A percentile compares a stretch with the other conserved stretches of the same genome.
These are phyloP conservation scores for Zygoascus sp. DNA, from an alignment of 1,139 yeast species.

Conservation along the genomic window DNA sequence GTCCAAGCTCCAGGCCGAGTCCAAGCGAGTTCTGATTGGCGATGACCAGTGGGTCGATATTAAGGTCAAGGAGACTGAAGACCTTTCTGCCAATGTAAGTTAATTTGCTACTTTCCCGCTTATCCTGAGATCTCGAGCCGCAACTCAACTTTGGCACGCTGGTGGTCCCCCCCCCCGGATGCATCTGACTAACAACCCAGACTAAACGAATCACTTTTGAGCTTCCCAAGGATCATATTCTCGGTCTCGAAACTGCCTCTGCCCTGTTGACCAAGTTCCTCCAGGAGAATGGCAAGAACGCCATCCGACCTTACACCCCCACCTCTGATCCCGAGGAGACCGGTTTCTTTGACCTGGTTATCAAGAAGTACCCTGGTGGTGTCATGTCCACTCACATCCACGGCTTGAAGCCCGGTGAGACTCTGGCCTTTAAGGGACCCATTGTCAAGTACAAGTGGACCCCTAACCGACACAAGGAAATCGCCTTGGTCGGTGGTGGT, in stretches of 20 bases:
- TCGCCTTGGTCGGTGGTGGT: constrained; percentile 92
- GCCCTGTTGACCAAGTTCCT: constrained; percentile 68
- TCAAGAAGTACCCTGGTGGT: constrained; percentile 81
- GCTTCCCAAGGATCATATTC: constrained; percentile 62
- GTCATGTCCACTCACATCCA: constrained; percentile 76
- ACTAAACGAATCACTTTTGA: constrained; percentile 66
- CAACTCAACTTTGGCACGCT: too few species aligned
- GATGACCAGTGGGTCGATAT: constrained; percentile 71
- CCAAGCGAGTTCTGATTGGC: constrained; percentile 51
- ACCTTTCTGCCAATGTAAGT: constrained; percentile 44
- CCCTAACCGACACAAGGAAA: constrained; percentile 73
- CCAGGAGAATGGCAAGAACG: constrained; percentile 80
- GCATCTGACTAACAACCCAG: neutral
- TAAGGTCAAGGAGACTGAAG: constrained; percentile 55
- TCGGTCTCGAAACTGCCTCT: constrained; percentile 82
- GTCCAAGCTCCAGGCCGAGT: constrained; percentile 29
- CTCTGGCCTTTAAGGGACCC: constrained; percentile 92
- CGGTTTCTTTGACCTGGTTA: constrained; percentile 75
- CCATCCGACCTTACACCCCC: constrained; percentile 97
- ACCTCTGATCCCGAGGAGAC: constrained; percentile 60
- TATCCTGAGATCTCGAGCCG: too few species aligned
- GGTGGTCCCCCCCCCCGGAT: too few species aligned
- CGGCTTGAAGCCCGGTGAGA: constrained; percentile 69
- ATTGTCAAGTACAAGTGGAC: constrained; percentile 88
- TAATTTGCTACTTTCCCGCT: neutral